Conservation (phyloP, 169 alveolate species). For the Eimeria maxima region DNA sequence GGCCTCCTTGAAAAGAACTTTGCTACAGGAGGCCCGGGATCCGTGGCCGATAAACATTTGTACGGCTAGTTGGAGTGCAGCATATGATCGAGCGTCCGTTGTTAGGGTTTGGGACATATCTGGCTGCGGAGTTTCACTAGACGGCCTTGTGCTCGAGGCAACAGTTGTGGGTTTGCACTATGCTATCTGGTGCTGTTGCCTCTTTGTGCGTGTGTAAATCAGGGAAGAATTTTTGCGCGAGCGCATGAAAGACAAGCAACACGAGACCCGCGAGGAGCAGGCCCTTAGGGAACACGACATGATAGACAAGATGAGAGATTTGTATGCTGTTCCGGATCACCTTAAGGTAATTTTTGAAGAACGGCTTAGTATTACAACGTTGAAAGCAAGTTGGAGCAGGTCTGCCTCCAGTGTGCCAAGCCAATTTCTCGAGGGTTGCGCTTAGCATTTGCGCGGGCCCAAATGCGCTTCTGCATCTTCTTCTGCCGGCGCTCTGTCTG, state of each 20-base stretch:
- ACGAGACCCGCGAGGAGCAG: conserved; percentile 65
- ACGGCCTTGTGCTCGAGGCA: no score
- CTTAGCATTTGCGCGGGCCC: not conserved
- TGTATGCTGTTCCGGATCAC: conserved; percentile 76
- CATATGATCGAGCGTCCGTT: not conserved
- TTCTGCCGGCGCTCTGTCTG: not conserved
- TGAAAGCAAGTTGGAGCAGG: not conserved
- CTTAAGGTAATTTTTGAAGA: conserved; percentile 25
- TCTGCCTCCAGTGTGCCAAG: not conserved
- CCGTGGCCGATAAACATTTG: conserved; percentile 48
- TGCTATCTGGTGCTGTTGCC: not conserved
- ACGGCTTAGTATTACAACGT: not conserved
- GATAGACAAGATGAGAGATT: conserved; percentile 56
- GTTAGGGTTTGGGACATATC: not conserved
- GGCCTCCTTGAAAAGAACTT: conserved; percentile 72
- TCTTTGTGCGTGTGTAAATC: not conserved
- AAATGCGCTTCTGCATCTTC: not conserved
- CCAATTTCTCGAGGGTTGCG: not conserved
- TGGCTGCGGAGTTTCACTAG: not conserved
- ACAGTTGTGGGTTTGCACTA: not conserved
- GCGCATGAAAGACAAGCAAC: conserved; percentile 24
- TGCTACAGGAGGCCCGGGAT: conserved; percentile 65
- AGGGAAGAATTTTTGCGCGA: conserved; percentile 78
- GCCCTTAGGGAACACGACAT: conserved; percentile 41
- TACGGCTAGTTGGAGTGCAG: not conserved